Evolutionary conservation across 192 early-diverging fungal species (phyloP), one percentile per base, ranked within the genome.

Genomic region (Geranomyces michiganensis): DNA sequence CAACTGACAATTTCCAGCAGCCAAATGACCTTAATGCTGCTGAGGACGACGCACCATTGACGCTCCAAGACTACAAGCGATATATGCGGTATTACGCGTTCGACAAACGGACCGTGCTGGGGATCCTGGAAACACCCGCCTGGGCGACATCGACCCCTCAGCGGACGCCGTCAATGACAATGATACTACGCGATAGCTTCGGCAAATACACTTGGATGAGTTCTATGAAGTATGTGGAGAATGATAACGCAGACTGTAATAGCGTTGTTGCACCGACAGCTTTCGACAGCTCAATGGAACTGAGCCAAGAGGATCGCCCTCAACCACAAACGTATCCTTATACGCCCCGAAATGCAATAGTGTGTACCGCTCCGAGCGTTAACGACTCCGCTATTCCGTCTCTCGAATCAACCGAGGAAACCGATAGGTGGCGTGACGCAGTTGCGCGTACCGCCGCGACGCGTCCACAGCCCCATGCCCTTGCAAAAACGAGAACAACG

Each of bases 191-290:
- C 46, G 90, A 93, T 65, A 76, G 86, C 9, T 88, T 79, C 21
- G 92, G 92, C 26, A 88, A 84, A 68, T 90, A 89, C 68, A 85
- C 87, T 0, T 93, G 90, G 90, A 81, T 81, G 31, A 73, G 81
- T 22, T 75, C 77, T 41, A 76, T 89, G 17, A 70, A 79, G 49
- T 91, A 90, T 71, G 68, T 70, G 17, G 76, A 86, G 13, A 64
- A 70, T 13, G 27, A 60, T 27, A 29, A 17, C 29, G 58, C 30
- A 32, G 31, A 60, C 6, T 31, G 22, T 27, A 32, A 6, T 17
- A 53, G 36, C 36, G 36, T 41, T 41, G 36, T 41, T 3, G 36
- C 36, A 7, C 5, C 36, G 36, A 3, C 10, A 10, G 5, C 36
- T 41, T 41, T 41, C 36, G 36, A 41, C 36, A 41, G 36, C 36